These are phyloP conservation scores for Skeletonema costatum DNA, from an alignment of 108 stramenopile genomes.

Conservation along the genomic window DNA sequence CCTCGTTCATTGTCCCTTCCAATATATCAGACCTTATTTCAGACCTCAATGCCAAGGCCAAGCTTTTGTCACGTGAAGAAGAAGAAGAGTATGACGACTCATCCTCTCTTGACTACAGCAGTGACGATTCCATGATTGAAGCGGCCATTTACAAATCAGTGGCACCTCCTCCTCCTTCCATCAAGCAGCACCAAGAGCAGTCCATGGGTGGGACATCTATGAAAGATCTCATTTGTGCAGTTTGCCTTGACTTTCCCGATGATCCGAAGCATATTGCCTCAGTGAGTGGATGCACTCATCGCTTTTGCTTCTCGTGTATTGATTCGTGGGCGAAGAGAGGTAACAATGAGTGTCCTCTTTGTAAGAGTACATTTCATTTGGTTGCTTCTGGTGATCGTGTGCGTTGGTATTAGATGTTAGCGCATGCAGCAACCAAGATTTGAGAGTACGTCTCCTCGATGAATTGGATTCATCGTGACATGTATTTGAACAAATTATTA, in stretches of 20 bases:
- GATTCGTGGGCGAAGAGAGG: neutral
- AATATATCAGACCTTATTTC: neutral
- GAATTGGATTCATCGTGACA: neutral
- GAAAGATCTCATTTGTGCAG: neutral
- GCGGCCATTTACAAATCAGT: neutral
- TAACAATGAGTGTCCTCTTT: constrained; percentile 9
- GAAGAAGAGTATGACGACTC: neutral
- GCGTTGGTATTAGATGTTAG: constrained; percentile 12
- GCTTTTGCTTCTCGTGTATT: constrained; percentile 10
- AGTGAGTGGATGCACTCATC: constrained; percentile 10
- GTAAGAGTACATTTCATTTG: constrained; percentile 16
- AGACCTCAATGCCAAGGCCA: constrained; percentile 1
- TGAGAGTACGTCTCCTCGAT: neutral
- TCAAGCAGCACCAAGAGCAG: neutral
- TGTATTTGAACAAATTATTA: neutral
- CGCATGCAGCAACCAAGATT: neutral
- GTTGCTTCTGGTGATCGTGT: constrained; percentile 4
- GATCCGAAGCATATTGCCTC: neutral
- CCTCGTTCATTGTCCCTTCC: neutral
- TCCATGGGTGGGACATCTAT: neutral
- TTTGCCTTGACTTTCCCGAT: neutral
- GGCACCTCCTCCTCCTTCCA: neutral
- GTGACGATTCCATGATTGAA: neutral
- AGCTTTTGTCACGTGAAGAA: neutral
- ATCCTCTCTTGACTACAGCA: neutral